phyloP scores from a whole-genome alignment of 139 green algal genomes.

The Zygnema circumcarinatum region DNA sequence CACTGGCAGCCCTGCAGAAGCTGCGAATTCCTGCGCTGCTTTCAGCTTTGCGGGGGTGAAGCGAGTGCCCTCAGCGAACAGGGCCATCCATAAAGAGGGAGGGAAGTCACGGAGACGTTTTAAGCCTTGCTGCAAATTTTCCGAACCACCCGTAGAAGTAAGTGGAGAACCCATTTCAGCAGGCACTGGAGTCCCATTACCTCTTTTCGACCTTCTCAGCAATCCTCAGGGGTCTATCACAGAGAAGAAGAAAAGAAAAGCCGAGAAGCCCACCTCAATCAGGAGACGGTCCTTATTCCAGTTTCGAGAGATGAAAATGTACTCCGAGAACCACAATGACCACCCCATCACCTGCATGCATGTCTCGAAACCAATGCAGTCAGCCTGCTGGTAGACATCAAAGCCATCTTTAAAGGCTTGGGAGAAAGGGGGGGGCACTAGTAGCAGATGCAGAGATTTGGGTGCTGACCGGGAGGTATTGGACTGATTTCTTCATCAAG shows the following conservation, averaged over 20 bases:
- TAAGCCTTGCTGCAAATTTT: constrained; percentile 37
- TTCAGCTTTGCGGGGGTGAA: constrained; percentile 58
- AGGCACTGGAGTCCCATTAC: too few relatives aligned
- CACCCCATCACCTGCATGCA: constrained; percentile 46
- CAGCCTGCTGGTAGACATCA: too few relatives aligned
- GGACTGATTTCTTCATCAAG: constrained; percentile 28
- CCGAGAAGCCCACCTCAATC: not conserved
- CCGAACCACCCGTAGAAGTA: not conserved
- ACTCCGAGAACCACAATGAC: constrained; percentile 61
- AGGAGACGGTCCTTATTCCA: constrained; percentile 25
- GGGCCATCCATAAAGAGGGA: constrained; percentile 28
- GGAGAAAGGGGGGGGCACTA: too few relatives aligned
- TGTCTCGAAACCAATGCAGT: not conserved
- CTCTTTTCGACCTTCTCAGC: too few relatives aligned
- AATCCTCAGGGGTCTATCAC: too few relatives aligned
- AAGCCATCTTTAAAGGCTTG: too few relatives aligned
- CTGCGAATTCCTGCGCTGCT: constrained; percentile 52
- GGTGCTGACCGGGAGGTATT: constrained; percentile 24
- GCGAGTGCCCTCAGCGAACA: constrained; percentile 59
- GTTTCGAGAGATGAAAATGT: constrained; percentile 54
- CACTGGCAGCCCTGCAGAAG: constrained; percentile 34
- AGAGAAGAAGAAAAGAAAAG: too few relatives aligned
- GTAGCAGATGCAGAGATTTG: too few relatives aligned
- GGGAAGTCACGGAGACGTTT: constrained; percentile 31
- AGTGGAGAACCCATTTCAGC: too few relatives aligned